These are phyloP conservation scores for Fagopyrum esculentum DNA, from an alignment of 148 eudicot species.

Conservation along the genomic window DNA sequence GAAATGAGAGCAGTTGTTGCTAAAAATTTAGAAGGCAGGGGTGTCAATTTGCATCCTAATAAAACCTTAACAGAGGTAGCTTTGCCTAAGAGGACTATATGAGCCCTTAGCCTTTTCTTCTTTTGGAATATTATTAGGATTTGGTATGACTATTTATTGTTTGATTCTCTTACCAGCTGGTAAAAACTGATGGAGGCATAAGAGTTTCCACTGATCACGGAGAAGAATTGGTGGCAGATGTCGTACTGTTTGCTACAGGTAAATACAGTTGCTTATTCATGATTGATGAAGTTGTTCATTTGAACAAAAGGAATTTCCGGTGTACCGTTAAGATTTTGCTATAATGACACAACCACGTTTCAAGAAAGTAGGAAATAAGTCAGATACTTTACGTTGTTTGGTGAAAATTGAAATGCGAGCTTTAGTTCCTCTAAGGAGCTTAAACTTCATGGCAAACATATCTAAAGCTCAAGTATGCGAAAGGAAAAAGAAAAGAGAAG, in stretches of 20 bases:
- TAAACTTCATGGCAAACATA: no score
- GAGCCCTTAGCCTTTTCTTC: not conserved
- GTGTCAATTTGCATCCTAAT: conserved; percentile 70
- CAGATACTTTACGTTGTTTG: no score
- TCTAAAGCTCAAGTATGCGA: not conserved
- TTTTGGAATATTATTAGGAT: not conserved
- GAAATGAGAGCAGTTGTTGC: conserved; percentile 96
- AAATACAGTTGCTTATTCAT: conserved; percentile 11
- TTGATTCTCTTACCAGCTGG: conserved; percentile 40
- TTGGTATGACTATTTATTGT: not conserved
- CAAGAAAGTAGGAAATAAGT: not conserved
- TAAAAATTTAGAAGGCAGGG: conserved; percentile 88
- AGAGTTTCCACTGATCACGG: conserved; percentile 86
- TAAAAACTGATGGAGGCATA: conserved; percentile 70
- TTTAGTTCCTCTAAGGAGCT: no score
- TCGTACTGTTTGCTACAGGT: conserved; percentile 97
- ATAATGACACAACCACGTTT: not conserved
- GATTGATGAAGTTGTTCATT: not conserved
- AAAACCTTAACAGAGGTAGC: conserved; percentile 67
- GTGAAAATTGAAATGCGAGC: no score
- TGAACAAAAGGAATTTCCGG: not conserved
- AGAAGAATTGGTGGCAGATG: conserved; percentile 86
- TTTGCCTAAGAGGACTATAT: conserved; percentile 5
- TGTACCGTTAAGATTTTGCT: not conserved
- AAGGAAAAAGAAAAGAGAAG: not conserved